These are phyloP conservation scores for Nakazawaea ernobii DNA, from an alignment of 805 yeast species.

Conservation along the genomic window DNA sequence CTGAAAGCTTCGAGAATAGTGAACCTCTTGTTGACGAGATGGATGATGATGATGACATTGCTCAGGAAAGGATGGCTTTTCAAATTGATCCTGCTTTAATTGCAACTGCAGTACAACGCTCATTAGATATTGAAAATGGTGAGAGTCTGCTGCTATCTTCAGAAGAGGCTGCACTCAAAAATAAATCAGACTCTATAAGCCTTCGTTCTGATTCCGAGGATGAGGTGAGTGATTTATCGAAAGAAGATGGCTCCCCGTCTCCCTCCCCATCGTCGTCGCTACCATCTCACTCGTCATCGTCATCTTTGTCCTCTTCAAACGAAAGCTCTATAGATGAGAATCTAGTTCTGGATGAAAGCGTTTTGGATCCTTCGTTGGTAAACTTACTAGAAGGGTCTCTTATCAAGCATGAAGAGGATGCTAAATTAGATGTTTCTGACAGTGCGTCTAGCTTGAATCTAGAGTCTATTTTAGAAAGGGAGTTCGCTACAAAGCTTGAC, in stretches of 20 bases:
- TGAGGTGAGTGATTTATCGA: not conserved
- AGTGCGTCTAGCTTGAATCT: not conserved
- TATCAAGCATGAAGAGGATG: conserved; percentile 6
- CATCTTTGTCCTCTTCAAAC: not conserved
- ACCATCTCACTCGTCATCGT: not conserved
- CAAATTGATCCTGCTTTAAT: conserved; percentile 10
- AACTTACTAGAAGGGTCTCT: conserved; percentile 5
- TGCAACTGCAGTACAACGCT: conserved; percentile 7
- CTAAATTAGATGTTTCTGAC: not conserved
- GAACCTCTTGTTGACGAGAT: conserved; percentile 5
- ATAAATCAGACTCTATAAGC: not conserved
- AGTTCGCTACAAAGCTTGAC: no score
- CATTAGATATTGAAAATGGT: not conserved
- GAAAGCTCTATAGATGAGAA: not conserved
- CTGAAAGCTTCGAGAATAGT: not conserved
- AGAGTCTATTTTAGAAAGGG: not conserved
- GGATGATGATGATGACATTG: conserved; percentile 3
- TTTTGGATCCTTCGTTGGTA: conserved; percentile 4
- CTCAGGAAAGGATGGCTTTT: not conserved
- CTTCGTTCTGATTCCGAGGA: not conserved
- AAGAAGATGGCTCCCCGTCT: not conserved
- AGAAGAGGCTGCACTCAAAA: not conserved
- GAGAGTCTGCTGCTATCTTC: not conserved
- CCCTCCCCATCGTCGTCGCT: not conserved
- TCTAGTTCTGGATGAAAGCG: not conserved